Conservation (phyloP, 2,329 filamentous ascomycete species). For the Fusarium nygamai region DNA sequence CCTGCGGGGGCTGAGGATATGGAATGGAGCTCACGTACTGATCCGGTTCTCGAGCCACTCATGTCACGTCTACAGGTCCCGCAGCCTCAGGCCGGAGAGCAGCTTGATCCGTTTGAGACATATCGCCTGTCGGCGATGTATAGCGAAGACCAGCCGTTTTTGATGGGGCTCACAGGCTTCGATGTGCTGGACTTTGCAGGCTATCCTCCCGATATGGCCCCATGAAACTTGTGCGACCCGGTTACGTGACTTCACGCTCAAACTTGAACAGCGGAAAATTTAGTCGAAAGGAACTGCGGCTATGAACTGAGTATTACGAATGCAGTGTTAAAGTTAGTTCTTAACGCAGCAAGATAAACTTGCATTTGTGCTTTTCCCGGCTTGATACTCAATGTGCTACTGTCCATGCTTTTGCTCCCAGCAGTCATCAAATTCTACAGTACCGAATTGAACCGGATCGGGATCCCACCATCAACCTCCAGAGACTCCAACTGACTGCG, state of each 20-base stretch:
- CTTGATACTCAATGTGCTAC: background rate
- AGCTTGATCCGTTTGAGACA: background rate
- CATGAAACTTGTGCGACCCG: too few species aligned
- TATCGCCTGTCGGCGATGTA: background rate
- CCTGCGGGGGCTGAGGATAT: background rate
- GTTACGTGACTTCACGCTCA: accelerated
- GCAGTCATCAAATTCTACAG: background rate
- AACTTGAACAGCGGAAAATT: background rate
- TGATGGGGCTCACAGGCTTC: background rate
- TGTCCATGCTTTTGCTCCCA: accelerated
- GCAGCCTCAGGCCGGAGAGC: accelerated
- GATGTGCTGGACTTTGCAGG: background rate
- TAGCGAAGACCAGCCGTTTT: background rate
- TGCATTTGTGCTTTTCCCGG: background rate
- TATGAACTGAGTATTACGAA: accelerated
- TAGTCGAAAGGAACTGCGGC: accelerated
- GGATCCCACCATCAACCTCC: background rate
- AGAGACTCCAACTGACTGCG: background rate
- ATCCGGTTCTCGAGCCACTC: background rate
- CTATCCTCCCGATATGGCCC: background rate
- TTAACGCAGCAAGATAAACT: accelerated
- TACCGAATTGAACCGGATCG: background rate
- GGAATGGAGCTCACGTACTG: background rate
- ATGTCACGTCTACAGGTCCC: background rate
- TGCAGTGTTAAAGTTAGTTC: background rate